Base-by-base conservation (phyloP, 768 basidiomycete genomes). In the Chiua virens region DNA sequence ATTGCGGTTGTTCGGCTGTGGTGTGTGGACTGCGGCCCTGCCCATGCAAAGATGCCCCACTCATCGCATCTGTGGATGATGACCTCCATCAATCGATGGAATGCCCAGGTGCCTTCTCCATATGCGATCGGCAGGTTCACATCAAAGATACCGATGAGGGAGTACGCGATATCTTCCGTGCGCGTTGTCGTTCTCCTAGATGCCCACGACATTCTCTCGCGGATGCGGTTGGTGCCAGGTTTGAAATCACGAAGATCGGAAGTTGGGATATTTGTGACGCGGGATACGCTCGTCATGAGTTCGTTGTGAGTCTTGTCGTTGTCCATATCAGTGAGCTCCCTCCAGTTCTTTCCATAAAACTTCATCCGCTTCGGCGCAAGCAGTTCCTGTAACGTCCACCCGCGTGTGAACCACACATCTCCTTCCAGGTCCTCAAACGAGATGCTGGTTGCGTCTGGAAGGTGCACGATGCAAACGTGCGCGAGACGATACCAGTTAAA, bases 161-260 rank as follows among this genome's bases (percentile, higher is more conserved):
- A 68, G 36, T 68, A 66, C 5, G 64, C 59, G 8, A 44, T 49
- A 20, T 66, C 64, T 39, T 68, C 65, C 2, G 52, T 45, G 3
- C 56, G 52, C 8, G 66, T 66, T 14, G 66, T 65, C 8, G 14
- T 50, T n/a, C 65, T 35, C 43, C 25, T 56, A 17, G 65, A 65
- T 0, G 66, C 65, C 65, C 63, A 55, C 7, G 30, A 52, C 61
- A 58, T 58, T 22, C 47, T 45, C 44, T 58, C 44, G 8, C 47
- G 47, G 15, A 58, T 58, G 25, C 51, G 36, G 36, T 47, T 58
- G 5, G 47, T 49, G 27, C 51, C 56, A 17, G 57, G 57, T 3
- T 49, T 3, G 37, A 58, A 58, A 11, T 43, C 14, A 45, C 41
- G 10, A 15, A 58, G 51, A 20, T 58, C 57, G 10, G 7, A 1